Evolutionary conservation across 352 stramenopile genomes (phyloP), one percentile per base, ranked within the genome.

Genomic region (Pythium aristosporum): DNA sequence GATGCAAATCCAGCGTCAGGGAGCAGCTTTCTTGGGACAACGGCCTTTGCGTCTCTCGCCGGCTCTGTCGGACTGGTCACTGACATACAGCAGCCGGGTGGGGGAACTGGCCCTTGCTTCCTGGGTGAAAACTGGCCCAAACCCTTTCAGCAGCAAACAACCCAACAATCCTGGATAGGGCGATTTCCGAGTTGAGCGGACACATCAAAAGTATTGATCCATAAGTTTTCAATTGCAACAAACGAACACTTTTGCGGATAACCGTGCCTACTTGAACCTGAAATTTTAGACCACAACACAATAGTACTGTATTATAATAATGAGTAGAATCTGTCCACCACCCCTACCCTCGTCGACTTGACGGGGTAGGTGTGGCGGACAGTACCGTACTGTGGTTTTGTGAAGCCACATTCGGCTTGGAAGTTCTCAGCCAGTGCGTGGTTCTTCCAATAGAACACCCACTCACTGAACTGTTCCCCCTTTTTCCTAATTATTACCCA

Each of bases 1-100:
- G 59, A 59, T 66, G 41, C 50, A 43, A 65, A 65, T 65, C 59
- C 59, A 67, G 52, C 28, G 52, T 36, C 37, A 10, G 13, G 21
- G 5, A 12, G 20, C 59, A 30, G 37, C 58, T 44, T 15, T 2
- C 41, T 41, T 47, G 5, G 30, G 41, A n/a, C 34, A 23, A 20
- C 37, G 2, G 37, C 15, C 37, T 21, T 21, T 21, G 39, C 39
- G 25, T 30, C 39, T n/a, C 39, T 46, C 18, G 39, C 54, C n/a
- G 53, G 20, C 37, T 59, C 52, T 59, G 21, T 8, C 34, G 9
- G 30, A 13, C 18, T 30, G 6, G 34, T 18, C 25, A 28, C 25
- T 30, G 25, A 30, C 25, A 30, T 30, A 30, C 25, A 30, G 25
- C 47, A 53, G 34, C 51, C 51, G 36, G 52, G 20, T 50, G 28